Conservation (phyloP, 306 rosid genomes). For the Heteromeles arbutifolia region DNA sequence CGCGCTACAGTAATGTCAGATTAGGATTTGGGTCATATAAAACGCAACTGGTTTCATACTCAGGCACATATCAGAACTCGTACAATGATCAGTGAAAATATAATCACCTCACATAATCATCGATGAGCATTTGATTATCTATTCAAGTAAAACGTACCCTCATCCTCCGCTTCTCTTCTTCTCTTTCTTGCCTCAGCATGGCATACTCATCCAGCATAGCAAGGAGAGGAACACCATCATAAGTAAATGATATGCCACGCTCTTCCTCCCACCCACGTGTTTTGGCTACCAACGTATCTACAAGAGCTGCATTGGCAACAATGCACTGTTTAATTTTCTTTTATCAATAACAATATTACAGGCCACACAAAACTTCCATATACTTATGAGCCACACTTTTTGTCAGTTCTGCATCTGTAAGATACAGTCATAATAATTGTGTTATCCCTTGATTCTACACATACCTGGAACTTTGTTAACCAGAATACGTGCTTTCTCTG, state of each 20-base stretch:
- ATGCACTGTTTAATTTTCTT: not conserved
- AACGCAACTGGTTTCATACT: not conserved
- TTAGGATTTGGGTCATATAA: not conserved
- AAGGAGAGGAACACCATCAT: conserved; percentile 95
- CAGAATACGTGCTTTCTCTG: conserved; percentile 91
- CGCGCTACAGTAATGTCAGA: not conserved
- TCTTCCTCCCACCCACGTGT: conserved; percentile 98
- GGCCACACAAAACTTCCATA: not conserved
- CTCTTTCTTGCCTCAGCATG: conserved; percentile 96
- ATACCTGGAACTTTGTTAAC: conserved; percentile 95
- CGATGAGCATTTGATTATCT: not conserved
- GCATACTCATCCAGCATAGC: conserved; percentile 99
- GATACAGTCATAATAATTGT: not conserved
- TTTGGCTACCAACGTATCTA: conserved; percentile 85
- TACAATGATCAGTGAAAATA: not conserved
- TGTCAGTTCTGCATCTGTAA: not conserved
- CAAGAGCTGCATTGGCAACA: conserved; percentile 55
- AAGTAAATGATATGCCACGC: conserved; percentile 63
- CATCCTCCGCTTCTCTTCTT: conserved; percentile 91
- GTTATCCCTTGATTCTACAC: conserved; percentile 10
- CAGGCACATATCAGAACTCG: not conserved
- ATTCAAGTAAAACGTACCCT: conserved; percentile 45
- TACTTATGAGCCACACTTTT: not conserved
- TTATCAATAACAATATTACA: not conserved
- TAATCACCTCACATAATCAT: not conserved